These are phyloP conservation scores for Penicillium sclerotigenum DNA, from an alignment of 2,329 filamentous ascomycete genomes.

Conservation along the genomic window DNA sequence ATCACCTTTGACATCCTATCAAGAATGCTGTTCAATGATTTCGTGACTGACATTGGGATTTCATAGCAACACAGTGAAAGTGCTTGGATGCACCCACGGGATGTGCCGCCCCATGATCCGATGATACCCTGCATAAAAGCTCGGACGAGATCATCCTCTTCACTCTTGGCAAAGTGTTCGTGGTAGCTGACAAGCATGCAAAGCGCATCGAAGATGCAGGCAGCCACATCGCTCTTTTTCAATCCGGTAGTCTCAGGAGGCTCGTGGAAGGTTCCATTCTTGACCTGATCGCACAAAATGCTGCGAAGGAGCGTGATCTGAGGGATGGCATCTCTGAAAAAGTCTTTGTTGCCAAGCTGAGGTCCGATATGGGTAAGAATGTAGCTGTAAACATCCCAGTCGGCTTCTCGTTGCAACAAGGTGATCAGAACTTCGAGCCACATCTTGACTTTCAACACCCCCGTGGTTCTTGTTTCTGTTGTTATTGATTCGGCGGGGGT, in stretches of 20 bases:
- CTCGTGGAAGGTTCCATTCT: slow-evolving; percentile 72
- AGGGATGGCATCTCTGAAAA: slow-evolving; percentile 71
- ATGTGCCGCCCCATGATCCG: slow-evolving; percentile 77
- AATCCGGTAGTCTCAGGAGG: slow-evolving; percentile 75
- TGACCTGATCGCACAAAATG: slow-evolving; percentile 78
- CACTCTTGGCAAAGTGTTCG: slow-evolving; percentile 73
- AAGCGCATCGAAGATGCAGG: slow-evolving; percentile 81
- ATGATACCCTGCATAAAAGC: slow-evolving; percentile 79
- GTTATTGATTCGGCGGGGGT: slow-evolving; percentile 24
- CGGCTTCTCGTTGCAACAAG: slow-evolving; percentile 69
- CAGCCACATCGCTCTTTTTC: slow-evolving; percentile 81
- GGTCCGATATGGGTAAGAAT: slow-evolving; percentile 80
- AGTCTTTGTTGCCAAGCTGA: slow-evolving; percentile 82
- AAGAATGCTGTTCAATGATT: slow-evolving; percentile 78
- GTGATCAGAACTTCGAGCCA: slow-evolving; percentile 77
- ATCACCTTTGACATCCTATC: slow-evolving; percentile 96
- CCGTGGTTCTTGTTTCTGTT: slow-evolving; percentile 28
- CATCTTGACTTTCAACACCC: slow-evolving; percentile 56
- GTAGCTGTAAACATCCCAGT: slow-evolving; percentile 94
- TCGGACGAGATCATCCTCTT: slow-evolving; percentile 85
- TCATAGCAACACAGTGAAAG: slow-evolving; percentile 94
- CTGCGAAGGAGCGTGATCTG: slow-evolving; percentile 74
- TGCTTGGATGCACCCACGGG: slow-evolving; percentile 90
- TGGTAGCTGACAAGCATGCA: slow-evolving; percentile 91
- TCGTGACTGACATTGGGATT: slow-evolving; percentile 80